Conservation (phyloP, 371 early-diverging fungal species). For the Mortierella sp. region DNA sequence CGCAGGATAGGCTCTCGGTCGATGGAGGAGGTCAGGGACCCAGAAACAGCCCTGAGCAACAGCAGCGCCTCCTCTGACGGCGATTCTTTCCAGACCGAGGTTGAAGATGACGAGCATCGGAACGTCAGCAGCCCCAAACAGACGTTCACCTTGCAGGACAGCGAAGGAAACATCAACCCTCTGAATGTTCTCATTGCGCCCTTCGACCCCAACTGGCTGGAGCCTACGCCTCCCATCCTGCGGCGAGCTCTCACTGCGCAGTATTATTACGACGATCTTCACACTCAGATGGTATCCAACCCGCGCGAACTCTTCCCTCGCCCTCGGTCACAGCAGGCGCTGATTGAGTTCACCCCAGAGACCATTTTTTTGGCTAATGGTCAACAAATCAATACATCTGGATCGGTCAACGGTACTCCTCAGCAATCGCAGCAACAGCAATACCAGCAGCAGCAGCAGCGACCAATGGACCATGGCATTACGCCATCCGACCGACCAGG, state of each 20-base stretch:
- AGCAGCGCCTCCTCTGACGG: conserved; percentile 2
- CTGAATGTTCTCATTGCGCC: conserved; percentile 44
- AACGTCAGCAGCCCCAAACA: conserved; percentile 34
- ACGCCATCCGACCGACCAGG: conserved; percentile 4
- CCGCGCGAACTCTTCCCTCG: conserved; percentile 34
- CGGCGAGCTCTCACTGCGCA: conserved; percentile 42
- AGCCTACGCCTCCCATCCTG: conserved; percentile 44
- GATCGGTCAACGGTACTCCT: background rate
- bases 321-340: conserved; percentile 31
- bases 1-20: conserved; percentile 25
- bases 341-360: conserved; percentile 14
- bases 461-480: conserved; percentile 22
- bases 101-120: background rate
- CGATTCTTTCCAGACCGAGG: conserved; percentile 12
- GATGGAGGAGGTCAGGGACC: conserved; percentile 44
- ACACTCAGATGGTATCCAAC: conserved; percentile 25
- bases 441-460: conserved; percentile 30
- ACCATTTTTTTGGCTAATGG: conserved; percentile 24
- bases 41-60: background rate
- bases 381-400: conserved; percentile 23
- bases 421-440: conserved; percentile 2
- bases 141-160: conserved; percentile 44
- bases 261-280: conserved; percentile 39
- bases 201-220: conserved; percentile 49
- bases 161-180: conserved; percentile 44